Base-by-base conservation (phyloP, 2,329 filamentous ascomycete species). In the Colletotrichum sojae region DNA sequence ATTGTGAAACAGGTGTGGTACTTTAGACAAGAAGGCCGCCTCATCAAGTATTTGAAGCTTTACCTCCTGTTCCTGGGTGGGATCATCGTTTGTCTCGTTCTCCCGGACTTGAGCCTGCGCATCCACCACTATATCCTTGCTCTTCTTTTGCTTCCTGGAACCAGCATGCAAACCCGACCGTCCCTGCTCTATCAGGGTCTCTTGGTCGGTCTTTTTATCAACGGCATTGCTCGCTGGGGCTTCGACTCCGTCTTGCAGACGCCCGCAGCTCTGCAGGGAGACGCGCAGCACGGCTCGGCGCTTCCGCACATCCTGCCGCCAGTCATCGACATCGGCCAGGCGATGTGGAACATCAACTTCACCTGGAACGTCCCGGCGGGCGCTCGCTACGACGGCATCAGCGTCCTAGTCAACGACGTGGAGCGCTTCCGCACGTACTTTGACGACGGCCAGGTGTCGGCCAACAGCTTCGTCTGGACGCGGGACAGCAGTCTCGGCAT, bases 121-220 rank as follows among this genome's bases (percentile, higher is more conserved):
- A 94, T 99, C 65, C 96, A 99, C 77, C 96, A 99, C 79, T 99
- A 98, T 78, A 93, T 98, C 72, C 85, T 98, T 5, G 94, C 91
- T 1, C 87, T 99, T 15, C 84, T 98, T 0, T 87, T 99, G 0
- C 87, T 98, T 5, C 94, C 95, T 0, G 96, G 95, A 0, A 98
- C 96, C 0, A 91, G 90, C 61, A 90, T 98, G 79, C 95, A 97
- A 73, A 98, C 93, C 6, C 89, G 96, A 0, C 92, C 94, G 0
- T 91, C 91, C 0, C 84, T 98, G 9, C 79, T 97, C 2, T 98
- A 96, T 76, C 95, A 98, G 79, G 96, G 96, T 12, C 84, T 99
- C 2, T 85, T 99, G 0, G 83, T 98, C 8, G 96, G 96, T 0
- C 86, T 98, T 0, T 98, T 98, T 79, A 91, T 98, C 81, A 98